Conservation (phyloP, 2,329 filamentous ascomycete genomes). For the Hypomyces rosellus region DNA sequence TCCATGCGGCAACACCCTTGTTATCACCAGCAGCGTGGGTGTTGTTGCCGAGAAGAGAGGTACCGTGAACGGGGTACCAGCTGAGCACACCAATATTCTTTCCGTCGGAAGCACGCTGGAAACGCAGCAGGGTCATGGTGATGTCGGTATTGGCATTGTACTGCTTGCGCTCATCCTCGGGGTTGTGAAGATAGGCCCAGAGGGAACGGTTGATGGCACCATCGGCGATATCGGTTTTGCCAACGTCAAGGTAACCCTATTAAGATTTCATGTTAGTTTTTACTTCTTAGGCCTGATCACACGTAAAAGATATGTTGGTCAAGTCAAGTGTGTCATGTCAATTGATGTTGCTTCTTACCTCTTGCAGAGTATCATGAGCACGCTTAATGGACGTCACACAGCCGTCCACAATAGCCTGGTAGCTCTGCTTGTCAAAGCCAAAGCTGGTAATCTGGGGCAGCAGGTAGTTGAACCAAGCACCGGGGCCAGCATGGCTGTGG, state of each 20-base stretch:
- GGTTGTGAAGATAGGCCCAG: constrained; percentile 83
- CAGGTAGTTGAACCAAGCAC: constrained; percentile 91
- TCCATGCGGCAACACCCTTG: constrained; percentile 83
- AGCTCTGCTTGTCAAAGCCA: constrained; percentile 82
- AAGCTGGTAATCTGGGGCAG: constrained; percentile 84
- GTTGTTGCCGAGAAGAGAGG: constrained; percentile 85
- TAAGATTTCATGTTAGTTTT: too few relatives aligned
- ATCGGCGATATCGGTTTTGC: constrained; percentile 61
- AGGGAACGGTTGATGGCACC: constrained; percentile 86
- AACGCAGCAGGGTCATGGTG: constrained; percentile 69
- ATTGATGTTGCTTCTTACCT: constrained; percentile 25
- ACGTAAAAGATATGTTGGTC: constrained; percentile 14
- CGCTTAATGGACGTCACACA: constrained; percentile 73
- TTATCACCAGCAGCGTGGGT: constrained; percentile 91
- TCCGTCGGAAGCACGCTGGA: constrained; percentile 65
- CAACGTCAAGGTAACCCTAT: constrained; percentile 61
- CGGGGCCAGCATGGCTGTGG: constrained; percentile 86
- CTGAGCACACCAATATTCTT: constrained; percentile 77
- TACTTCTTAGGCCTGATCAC: too few relatives aligned
- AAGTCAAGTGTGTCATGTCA: too few relatives aligned
- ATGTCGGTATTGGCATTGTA: constrained; percentile 54
- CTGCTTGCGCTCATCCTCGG: constrained; percentile 61
- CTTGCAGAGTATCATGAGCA: constrained; percentile 55
- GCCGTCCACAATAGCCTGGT: constrained; percentile 82
- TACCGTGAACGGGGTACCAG: constrained; percentile 91